Base-by-base conservation (phyloP, 1,139 yeast genomes). In the Ogataea hybrid region DNA sequence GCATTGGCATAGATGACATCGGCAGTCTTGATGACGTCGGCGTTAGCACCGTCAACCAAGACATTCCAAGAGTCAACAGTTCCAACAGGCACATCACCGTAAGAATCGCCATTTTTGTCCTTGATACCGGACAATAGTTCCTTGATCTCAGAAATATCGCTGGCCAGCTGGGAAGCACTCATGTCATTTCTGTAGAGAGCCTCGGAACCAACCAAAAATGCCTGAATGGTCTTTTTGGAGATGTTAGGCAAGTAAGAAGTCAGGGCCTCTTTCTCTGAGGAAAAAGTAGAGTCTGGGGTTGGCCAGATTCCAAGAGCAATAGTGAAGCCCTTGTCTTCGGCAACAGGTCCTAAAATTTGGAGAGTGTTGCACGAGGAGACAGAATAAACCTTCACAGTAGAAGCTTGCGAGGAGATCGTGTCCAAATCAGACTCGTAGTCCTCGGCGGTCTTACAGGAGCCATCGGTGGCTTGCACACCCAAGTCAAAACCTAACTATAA, bases 1-100 rank as follows among this genome's bases (percentile, higher is more conserved):
- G 96, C 97, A 64, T 92, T 90, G 59, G 95, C 94, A 64, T 82
- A 84, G 50, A 89, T 79, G 57, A 87, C 71, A 67, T 90, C 97
- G 39, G 94, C 73, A 36, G 87, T 92, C 63, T 78, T 57, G 61
- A 92, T 81, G 42, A 84, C 95, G 25, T 83, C 77, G 43, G 69
- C 59, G 52, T 82, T 72, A 54, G 71, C 77, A 57, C 85, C 94
- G 58, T 87, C 95, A 55, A 88, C 95, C 54, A 87, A 67, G 49
- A 85, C 75, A 67, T 90, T 87, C 97, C 98, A 90, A 2, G 97
- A 88, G 68, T 92, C 97, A 54, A 87, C 97, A 50, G 88, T 81
- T 51, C 97, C 97, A 52, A 90, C 95, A 50, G 81, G 89, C 41
- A 78, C 75, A 53, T 74, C 73, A 41, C 73, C 61, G 67, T 82